A percentile compares a stretch with the other conserved stretches of the same genome.
Conservation (phyloP, 768 basidiomycete genomes). For the Boletellus emodensis region DNA sequence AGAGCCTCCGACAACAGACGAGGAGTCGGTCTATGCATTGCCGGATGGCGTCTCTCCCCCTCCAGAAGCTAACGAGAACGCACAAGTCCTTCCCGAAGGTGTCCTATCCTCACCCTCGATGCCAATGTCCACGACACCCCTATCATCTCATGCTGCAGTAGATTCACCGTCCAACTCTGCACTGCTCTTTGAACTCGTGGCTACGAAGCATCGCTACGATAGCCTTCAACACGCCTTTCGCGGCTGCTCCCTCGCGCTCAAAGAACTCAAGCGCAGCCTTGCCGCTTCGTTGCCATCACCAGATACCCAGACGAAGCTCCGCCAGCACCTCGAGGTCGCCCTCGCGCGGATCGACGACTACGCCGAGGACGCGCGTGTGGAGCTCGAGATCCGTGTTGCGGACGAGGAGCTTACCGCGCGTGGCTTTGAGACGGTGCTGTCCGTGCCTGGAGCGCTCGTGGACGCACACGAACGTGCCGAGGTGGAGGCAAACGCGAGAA, state of each 20-base stretch:
- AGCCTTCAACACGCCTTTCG: slow-evolving; percentile 58
- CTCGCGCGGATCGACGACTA: slow-evolving; percentile 66
- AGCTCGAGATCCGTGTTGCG: slow-evolving; percentile 72
- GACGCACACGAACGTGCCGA: slow-evolving; percentile 29
- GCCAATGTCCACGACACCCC: neutral
- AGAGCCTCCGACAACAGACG: neutral
- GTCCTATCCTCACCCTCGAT: neutral
- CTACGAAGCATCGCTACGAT: slow-evolving; percentile 54
- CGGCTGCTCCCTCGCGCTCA: slow-evolving; percentile 65
- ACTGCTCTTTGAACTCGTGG: slow-evolving; percentile 45
- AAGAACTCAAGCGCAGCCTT: slow-evolving; percentile 43
- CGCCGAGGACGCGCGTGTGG: slow-evolving; percentile 76
- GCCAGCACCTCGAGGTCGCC: slow-evolving; percentile 42
- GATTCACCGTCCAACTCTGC: neutral
- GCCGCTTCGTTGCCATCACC: slow-evolving; percentile 5
- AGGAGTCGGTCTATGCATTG: neutral
- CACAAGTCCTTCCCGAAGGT: neutral
- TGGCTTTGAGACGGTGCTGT: slow-evolving; percentile 68
- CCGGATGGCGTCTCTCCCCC: neutral
- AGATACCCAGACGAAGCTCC: neutral
- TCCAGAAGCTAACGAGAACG: neutral
- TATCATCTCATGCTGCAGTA: neutral
- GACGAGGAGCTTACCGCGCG: slow-evolving; percentile 64
- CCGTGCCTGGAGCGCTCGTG: slow-evolving; percentile 46
- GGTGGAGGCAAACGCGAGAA: slow-evolving; percentile 46